Base-by-base conservation (phyloP, 2,329 filamentous ascomycete genomes). In the Fusarium staphyleae region DNA sequence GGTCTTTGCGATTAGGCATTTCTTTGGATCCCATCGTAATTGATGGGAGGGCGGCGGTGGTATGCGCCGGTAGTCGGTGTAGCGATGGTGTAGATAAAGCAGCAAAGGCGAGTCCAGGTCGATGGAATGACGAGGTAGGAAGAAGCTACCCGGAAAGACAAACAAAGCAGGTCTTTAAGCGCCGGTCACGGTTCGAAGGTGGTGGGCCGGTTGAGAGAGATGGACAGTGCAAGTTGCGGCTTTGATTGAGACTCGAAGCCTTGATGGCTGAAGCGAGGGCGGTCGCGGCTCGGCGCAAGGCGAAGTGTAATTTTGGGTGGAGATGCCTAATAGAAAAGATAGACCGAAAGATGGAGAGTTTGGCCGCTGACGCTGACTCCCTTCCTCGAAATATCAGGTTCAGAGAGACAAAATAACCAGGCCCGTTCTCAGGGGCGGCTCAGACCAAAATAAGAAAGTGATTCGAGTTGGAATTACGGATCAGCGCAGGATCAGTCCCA, bases 1-100 rank as follows among this genome's bases (percentile, higher is more conserved):
- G 79, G 52, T 87, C 84, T 49, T 83, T 78, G 48, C 79, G 77
- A 60, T 83, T 82, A 46, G 87, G 83, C 33, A 86, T 74, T 59
- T 66, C 63, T 54, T 62, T 73, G 74, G 49, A 49, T 40, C 60
- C 64, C 52, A 69, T 69, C 53, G 58, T 67, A 43, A 46, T 60
- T 42, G 54, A 52, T 47, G 60, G 43, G 44, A 30, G 57, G 60
- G 60, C 64, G 47, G 55, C 51, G 52, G 60, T 48, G 37, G 49
- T 48, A 44, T 40, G 50, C 46, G 53, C 52, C 44, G 42, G 52
- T 42, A 29, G 35, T 44, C 32, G 45, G 55, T 55, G 55, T 48
- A 60, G 48, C 42, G 35, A 44, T 47, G 34, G 32, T 16, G 10
- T 33, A 53, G 37, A 32, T 30, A 53, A 49, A 22, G 16, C 12